Base-by-base conservation (phyloP, 768 basidiomycete species). In the Leccinum subtestaceum region DNA sequence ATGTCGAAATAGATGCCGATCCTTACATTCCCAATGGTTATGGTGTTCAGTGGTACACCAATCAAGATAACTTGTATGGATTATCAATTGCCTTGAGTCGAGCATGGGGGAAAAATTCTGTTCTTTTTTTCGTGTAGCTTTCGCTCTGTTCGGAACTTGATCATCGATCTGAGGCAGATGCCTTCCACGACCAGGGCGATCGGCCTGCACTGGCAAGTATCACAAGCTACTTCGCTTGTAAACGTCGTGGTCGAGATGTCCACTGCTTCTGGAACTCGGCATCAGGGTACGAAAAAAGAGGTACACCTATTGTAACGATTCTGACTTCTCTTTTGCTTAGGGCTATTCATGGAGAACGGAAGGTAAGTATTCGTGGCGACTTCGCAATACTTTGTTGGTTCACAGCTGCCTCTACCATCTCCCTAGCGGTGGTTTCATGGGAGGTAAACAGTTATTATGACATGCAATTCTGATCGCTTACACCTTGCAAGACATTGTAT, bases 131-230 rank as follows among this genome's bases (percentile, higher is more conserved):
- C 5, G 52, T 50, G 27, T 53, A 88, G 85, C 74, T 86, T 83
- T 76, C 84, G 87, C 53, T 87, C 87, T 10, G 78, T 91, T 36
- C 76, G 89, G 63, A 91, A 92, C 72, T 81, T 92, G 57, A 75
- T 89, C 52, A 88, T 92, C 63, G 90, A 92, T 66, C 72, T 85
- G 59, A 75, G 75, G 73, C 79, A 70, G 56, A 81, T 86, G 54
- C 82, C 87, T 43, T 75, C 85, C 2, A 64, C 72, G 13, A 76
- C 74, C 15, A 64, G 79, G 63, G 87, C 84, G 36, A 87, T 83
- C 19, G 89, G 87, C 25, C 74, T 92, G 32, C 90, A 92, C 64
- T 92, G 90, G 90, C 90, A 92, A 72, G 86, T 91, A 21, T 80
- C 90, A 2, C 90, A 92, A 67, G 81, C 84, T 3, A 91, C 90